A percentile compares a stretch with the other conserved stretches of the same genome.
phyloP scores from a whole-genome alignment of 305 asterid species.

The Fraxinus latifolia region DNA sequence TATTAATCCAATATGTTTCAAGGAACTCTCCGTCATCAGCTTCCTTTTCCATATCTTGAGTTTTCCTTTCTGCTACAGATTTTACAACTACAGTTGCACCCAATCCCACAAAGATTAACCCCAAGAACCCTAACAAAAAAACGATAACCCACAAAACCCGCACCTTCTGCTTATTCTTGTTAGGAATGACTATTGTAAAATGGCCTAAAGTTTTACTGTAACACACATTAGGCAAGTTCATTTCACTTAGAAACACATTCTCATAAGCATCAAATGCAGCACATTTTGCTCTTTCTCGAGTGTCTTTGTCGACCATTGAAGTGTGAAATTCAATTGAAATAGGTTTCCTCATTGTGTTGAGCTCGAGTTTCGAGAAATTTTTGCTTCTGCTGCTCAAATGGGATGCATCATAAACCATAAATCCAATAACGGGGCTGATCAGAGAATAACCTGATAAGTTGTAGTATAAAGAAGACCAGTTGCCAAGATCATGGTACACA shows the following conservation, averaged over 20 bases:
- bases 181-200: conserved; percentile 46
- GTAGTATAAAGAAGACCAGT: conserved; percentile 58
- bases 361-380: conserved; percentile 39
- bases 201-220: conserved; percentile 49
- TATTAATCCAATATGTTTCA: conserved; percentile 31
- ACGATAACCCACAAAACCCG: conserved; percentile 36
- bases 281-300: conserved; percentile 37
- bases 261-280: conserved; percentile 48
- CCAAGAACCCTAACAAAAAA: conserved; percentile 30
- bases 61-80: conserved; percentile 36
- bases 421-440: conserved; percentile 47
- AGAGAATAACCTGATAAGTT: conserved; percentile 47
- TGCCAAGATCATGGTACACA: conserved; percentile 59
- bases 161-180: conserved; percentile 26
- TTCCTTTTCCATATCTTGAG: conserved; percentile 44
- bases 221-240: conserved; percentile 43
- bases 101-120: conserved; percentile 35
- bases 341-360: conserved; percentile 49
- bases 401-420: conserved; percentile 54
- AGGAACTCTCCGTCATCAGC: conserved; percentile 48
- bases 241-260: conserved; percentile 36
- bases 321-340: conserved; percentile 41
- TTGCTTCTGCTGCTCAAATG: conserved; percentile 33
- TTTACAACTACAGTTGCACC: conserved; percentile 32
- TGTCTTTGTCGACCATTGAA: background rate